A percentile compares a stretch with the other conserved stretches of the same genome.
These are phyloP conservation scores for Glaciozyma martinii DNA, from an alignment of 768 basidiomycete species.

Conservation along the genomic window DNA sequence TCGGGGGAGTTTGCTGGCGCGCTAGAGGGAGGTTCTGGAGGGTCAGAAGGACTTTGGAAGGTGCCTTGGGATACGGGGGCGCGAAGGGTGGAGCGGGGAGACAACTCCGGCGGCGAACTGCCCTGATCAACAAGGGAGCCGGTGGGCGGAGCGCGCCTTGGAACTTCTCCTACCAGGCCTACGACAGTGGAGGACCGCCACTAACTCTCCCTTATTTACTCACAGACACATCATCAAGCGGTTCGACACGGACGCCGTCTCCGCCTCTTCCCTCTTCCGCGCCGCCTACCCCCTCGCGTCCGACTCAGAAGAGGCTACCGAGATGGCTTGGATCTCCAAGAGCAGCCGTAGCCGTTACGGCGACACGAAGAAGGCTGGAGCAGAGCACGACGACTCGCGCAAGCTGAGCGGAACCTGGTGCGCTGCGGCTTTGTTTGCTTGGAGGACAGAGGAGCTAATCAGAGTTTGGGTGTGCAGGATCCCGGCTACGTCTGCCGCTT, in stretches of 20 bases:
- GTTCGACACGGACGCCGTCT: slow-evolving; percentile 35
- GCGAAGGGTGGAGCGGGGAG: no score
- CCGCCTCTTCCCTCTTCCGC: slow-evolving; percentile 32
- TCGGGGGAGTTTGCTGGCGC: no score
- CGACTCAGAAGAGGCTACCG: slow-evolving; percentile 22
- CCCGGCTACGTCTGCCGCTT: slow-evolving; percentile 17
- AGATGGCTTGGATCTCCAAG: slow-evolving; percentile 28
- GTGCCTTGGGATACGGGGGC: no score
- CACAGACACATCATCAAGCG: slow-evolving; percentile 34
- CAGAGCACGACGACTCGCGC: slow-evolving; percentile 22
- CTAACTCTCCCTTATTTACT: no score
- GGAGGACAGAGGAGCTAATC: no score
- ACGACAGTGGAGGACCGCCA: background rate
- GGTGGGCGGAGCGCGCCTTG: no score
- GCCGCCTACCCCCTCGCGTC: slow-evolving; percentile 29
- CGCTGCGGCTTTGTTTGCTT: background rate
- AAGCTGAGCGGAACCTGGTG: slow-evolving; percentile 31
- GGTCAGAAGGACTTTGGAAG: no score
- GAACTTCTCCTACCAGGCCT: background rate
- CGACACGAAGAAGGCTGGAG: slow-evolving; percentile 24
- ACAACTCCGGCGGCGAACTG: no score
- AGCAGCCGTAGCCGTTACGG: slow-evolving; percentile 20
- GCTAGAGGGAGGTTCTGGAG: no score
- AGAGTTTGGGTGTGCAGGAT: slow-evolving; percentile 15
- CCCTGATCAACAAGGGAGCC: no score